phyloP scores from a whole-genome alignment of 441 rosid species.

The Capsella rubella region DNA sequence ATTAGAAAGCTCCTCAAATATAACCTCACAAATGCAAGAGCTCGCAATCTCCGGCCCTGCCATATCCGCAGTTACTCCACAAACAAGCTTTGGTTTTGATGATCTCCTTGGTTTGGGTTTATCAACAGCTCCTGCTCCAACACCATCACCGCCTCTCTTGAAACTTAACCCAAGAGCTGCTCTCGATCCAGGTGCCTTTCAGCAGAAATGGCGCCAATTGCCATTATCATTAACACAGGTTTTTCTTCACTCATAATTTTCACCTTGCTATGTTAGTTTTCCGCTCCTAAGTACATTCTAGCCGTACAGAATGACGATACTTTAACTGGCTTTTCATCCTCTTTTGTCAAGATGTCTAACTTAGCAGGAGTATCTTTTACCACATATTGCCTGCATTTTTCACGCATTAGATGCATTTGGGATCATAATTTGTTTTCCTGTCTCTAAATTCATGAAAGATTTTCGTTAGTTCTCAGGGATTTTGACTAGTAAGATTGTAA shows the following conservation, averaged over 20 bases:
- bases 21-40: conserved; percentile 60
- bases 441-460: not conserved
- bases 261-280: not conserved
- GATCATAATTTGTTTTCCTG: not conserved
- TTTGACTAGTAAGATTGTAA: conserved; percentile 7
- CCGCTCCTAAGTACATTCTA: not conserved
- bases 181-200: conserved; percentile 85
- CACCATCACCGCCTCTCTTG: conserved; percentile 66
- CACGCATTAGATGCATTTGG: conserved; percentile 1
- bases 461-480: not conserved
- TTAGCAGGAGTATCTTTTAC: not conserved
- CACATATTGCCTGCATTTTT: not conserved
- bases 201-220: conserved; percentile 95
- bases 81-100: conserved; percentile 74
- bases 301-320: not conserved
- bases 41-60: conserved; percentile 55
- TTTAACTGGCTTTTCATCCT: not conserved
- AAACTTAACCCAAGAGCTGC: conserved; percentile 84
- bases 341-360: not conserved
- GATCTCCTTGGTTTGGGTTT: conserved; percentile 87
- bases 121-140: conserved; percentile 54
- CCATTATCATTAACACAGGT: conserved; percentile 79
- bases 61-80: conserved; percentile 47
- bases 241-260: conserved; percentile 9
- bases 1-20: conserved; percentile 53